phyloP scores from a whole-genome alignment of 1,139 yeast genomes.

The Taphrina betulina region DNA sequence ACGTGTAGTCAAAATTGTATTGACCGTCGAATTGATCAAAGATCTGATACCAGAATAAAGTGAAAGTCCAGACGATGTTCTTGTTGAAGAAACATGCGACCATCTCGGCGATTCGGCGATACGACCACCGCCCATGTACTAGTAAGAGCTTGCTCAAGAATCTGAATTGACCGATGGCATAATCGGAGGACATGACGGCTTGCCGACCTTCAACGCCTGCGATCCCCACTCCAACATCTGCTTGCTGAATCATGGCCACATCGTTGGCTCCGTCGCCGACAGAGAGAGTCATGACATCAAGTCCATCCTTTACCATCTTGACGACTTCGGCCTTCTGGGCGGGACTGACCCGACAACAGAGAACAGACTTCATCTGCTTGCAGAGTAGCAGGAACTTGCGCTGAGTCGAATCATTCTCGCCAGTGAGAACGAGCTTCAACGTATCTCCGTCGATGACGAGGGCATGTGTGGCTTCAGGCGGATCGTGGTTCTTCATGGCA shows the following conservation, averaged over 20 bases:
- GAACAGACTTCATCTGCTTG: conserved; percentile 88
- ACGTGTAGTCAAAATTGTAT: conserved; percentile 79
- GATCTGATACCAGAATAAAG: conserved; percentile 91
- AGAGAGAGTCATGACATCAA: conserved; percentile 85
- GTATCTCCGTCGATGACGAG: conserved; percentile 94
- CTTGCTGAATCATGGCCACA: conserved; percentile 98
- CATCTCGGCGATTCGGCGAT: conserved; percentile 88
- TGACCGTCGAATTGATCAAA: conserved; percentile 85
- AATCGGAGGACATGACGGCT: conserved; percentile 97
- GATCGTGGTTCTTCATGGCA: conserved; percentile 70
- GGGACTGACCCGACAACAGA: conserved; percentile 96
- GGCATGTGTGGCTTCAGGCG: conserved; percentile 76
- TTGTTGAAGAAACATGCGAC: conserved; percentile 90
- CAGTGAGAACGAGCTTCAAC: conserved; percentile 65
- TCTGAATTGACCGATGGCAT: conserved; percentile 93
- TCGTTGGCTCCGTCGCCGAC: conserved; percentile 93
- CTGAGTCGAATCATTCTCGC: conserved; percentile 50
- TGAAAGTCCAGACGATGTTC: conserved; percentile 81
- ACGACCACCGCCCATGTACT: conserved; percentile 97
- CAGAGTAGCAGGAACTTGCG: conserved; percentile 78
- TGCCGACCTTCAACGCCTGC: conserved; percentile 99
- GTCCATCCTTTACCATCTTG: conserved; percentile 74
- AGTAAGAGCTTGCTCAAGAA: conserved; percentile 71
- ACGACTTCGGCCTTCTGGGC: conserved; percentile 96
- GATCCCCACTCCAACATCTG: conserved; percentile 96